Percentiles rank a stretch among this genome's conserved stretches.
These are phyloP conservation scores for Penicillium oxalicum DNA, from an alignment of 2,329 filamentous ascomycete genomes.

Conservation along the genomic window DNA sequence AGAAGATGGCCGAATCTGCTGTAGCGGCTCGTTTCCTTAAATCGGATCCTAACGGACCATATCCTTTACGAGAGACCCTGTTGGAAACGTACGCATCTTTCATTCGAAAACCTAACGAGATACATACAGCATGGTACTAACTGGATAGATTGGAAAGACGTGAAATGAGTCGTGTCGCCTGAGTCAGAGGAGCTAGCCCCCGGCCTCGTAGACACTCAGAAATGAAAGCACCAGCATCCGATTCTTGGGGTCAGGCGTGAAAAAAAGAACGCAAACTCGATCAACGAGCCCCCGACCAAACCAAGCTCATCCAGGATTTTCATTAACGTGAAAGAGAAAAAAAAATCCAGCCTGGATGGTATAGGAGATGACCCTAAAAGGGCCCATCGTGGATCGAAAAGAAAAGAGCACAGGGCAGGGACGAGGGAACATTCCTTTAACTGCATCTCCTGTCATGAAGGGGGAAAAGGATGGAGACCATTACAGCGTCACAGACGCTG, in stretches of 20 bases:
- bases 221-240: slow-evolving; percentile 43
- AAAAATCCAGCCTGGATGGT: slow-evolving; percentile 44
- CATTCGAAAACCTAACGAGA: slow-evolving; percentile 8
- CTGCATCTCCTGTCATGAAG: slow-evolving; percentile 5
- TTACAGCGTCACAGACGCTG: slow-evolving; percentile 31
- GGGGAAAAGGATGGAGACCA: slow-evolving; percentile 3
- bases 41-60: no score
- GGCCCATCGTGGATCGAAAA: slow-evolving; percentile 8
- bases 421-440: background rate
- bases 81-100: slow-evolving; percentile 16
- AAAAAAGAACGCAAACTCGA: slow-evolving; percentile 12
- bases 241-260: slow-evolving; percentile 35
- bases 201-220: slow-evolving; percentile 30
- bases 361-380: slow-evolving; percentile 52
- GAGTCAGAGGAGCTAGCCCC: slow-evolving; percentile 30
- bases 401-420: background rate
- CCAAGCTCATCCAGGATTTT: slow-evolving; percentile 31
- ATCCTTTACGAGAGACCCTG: background rate
- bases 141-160: slow-evolving; percentile 13
- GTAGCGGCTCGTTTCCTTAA: no score
- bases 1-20: no score
- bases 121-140: slow-evolving; percentile 14
- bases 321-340: slow-evolving; percentile 5
- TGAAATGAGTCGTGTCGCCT: slow-evolving; percentile 22
- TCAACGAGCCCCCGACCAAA: slow-evolving; percentile 19